These are phyloP conservation scores for Thamnidium elegans DNA, from an alignment of 192 early-diverging fungal genomes.

Conservation along the genomic window DNA sequence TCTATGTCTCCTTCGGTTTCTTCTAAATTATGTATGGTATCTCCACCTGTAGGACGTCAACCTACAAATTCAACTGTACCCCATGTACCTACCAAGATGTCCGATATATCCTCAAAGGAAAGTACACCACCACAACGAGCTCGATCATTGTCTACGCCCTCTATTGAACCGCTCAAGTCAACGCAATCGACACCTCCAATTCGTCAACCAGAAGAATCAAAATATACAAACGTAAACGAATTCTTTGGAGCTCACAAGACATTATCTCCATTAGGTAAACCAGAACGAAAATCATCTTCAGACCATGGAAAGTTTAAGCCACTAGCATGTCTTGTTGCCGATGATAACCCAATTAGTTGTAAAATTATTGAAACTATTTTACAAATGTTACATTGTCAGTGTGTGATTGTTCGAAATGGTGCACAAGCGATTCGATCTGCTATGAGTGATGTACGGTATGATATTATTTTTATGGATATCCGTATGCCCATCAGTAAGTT, in stretches of 20 bases:
- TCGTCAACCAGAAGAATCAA: neutral
- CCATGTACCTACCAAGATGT: slow-evolving; percentile 17
- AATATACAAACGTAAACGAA: too few relatives aligned
- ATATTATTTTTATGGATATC: slow-evolving; percentile 93
- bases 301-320: slow-evolving; percentile 3
- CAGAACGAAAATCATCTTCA: neutral
- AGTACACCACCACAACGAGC: slow-evolving; percentile 2
- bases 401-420: slow-evolving; percentile 84
- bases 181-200: neutral
- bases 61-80: slow-evolving; percentile 3
- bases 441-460: slow-evolving; percentile 86
- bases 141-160: slow-evolving; percentile 8
- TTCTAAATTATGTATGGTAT: slow-evolving; percentile 11
- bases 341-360: slow-evolving; percentile 87
- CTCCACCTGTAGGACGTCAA: neutral
- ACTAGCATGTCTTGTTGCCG: slow-evolving; percentile 71
- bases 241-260: too few relatives aligned
- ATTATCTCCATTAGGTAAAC: neutral
- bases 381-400: slow-evolving; percentile 68
- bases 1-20: slow-evolving; percentile 15
- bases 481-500: slow-evolving; percentile 88
- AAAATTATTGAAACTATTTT: slow-evolving; percentile 91
- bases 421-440: slow-evolving; percentile 88
- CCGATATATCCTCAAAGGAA: slow-evolving; percentile 12
- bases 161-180: slow-evolving; percentile 4